These are phyloP conservation scores for Diaporthe aspalathi DNA, from an alignment of 2,329 filamentous ascomycete species.

Conservation along the genomic window DNA sequence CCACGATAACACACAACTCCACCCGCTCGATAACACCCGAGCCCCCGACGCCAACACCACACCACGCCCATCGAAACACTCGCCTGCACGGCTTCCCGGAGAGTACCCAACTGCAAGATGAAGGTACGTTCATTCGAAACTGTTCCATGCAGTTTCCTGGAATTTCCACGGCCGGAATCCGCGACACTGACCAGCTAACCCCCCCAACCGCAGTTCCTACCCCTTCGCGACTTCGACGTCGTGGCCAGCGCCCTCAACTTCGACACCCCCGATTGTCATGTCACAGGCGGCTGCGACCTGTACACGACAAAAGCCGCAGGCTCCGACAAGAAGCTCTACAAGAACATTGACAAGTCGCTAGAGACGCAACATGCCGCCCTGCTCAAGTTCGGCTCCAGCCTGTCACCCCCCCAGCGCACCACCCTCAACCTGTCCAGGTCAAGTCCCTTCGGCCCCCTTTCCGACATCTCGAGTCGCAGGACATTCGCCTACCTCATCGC, in stretches of 20 bases:
- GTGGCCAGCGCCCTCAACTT: constrained; percentile 95
- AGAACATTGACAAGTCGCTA: constrained; percentile 90
- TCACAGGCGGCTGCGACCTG: constrained; percentile 93
- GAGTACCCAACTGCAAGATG: constrained; percentile 47
- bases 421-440: constrained; percentile 83
- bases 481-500: constrained; percentile 97
- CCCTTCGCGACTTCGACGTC: constrained; percentile 89
- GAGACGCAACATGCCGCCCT: constrained; percentile 92
- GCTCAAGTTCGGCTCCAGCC: constrained; percentile 84
- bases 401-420: constrained; percentile 83
- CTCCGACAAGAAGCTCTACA: constrained; percentile 96
- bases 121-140: constrained; percentile 49
- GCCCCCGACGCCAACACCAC: constrained; percentile 2
- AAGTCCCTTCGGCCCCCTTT: constrained; percentile 91
- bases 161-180: background rate
- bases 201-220: constrained; percentile 76
- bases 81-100: background rate
- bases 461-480: constrained; percentile 86
- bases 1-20: constrained; percentile 35
- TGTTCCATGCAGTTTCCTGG: no score
- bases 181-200: background rate
- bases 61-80: background rate
- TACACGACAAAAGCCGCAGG: constrained; percentile 98
- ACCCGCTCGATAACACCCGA: constrained; percentile 37
- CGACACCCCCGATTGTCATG: constrained; percentile 90